Evolutionary conservation across 2,329 filamentous ascomycete genomes (phyloP), one percentile per base, ranked within the genome.

Genomic region (Arthroderma sp.): DNA sequence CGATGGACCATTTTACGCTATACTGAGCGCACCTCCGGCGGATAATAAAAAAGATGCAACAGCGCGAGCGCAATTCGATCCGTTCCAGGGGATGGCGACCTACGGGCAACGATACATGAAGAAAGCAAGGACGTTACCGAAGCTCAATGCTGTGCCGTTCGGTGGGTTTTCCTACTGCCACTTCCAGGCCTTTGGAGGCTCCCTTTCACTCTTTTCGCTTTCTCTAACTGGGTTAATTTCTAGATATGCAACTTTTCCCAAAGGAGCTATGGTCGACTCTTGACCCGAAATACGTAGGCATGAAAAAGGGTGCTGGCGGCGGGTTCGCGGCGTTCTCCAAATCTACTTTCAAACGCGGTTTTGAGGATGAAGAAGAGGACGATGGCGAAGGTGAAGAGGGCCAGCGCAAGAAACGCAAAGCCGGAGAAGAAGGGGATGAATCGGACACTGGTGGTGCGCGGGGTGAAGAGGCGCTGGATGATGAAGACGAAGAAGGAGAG

Each of bases 11-110:
- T 72, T 77, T 49, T 80, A 77, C 60, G 71, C 73, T 0, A 66
- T 74, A 11, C 63, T 77, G 4, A 70, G 65, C 47, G 63, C 48
- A 47, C 62, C 38, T 49, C 61, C 37, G 55, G 61, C 15, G 53
- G 61, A 38, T 47, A 64, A 45, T 60, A 68, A 46, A 63, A 73
- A 55, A 65, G 68, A 51, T 58, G 65, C 51, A 48, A 61, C 42
- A 31, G 46, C 31, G 32, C 46, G 65, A 53, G 62, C 66, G 53
- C 68, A 69, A 15, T 74, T 78, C 54, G 74, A 81, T 56, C 74
- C 77, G 1, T 81, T 81, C 53, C 68, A 72, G 37, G 74, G 74
- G 45, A 78, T 78, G 60, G 73, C 73, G 34, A 77, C 74, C 0
- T 81, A 77, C 55, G 71, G 71, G 10, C 66, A 73, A 44, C 73